Base-by-base conservation (phyloP, 2,329 filamentous ascomycete genomes). In the Simplicillium aogashimaense region DNA sequence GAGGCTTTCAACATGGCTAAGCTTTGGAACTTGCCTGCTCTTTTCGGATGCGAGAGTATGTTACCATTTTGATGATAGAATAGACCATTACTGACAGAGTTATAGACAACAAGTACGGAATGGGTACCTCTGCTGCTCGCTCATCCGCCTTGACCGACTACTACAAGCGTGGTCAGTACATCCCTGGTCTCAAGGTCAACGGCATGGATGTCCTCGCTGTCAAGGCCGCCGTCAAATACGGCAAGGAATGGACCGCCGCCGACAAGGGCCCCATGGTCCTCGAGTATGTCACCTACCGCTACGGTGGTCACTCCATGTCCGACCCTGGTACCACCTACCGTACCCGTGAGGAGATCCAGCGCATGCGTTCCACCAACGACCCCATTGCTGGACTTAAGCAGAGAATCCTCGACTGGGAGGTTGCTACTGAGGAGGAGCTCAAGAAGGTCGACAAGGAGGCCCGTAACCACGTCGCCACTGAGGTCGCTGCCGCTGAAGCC, bases 1-100 rank as follows among this genome's bases (percentile, higher is more conserved):
- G 92, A 98, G 76, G 89, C 92, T 47, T 98, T 94, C 80, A 98
- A 98, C 82, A 98, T 98, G 92, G 92, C 92, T 48, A 97, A 97
- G 78, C 81, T 98, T 52, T 98, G 92, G 92, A 89, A 92, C 55
- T 74, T 98, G 36, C 92, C 92, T 41, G 79, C 89, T 53, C 83
- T 98, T 52, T 98, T 98, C 61, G 89, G 87, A 53, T 98, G 92
- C 67, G 92, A 98, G 76, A 98, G 89, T 95, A 72, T 64, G 87
- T 78, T 20, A 34, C 17, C 17, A 42, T 8, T 29, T 18, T 13
- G 35, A 18, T 15, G 5, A 9, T 9, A 17, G n/a, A 13, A 16
- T 13, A 17, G 41, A 45, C 52, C 16, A 29, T 15, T 20, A 15
- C 18, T 16, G 14, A 37, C 34, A 40, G 35, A 29, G 20, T 20